phyloP scores from a whole-genome alignment of 495 filamentous ascomycete species.

The Aspergillus heteromorphus region DNA sequence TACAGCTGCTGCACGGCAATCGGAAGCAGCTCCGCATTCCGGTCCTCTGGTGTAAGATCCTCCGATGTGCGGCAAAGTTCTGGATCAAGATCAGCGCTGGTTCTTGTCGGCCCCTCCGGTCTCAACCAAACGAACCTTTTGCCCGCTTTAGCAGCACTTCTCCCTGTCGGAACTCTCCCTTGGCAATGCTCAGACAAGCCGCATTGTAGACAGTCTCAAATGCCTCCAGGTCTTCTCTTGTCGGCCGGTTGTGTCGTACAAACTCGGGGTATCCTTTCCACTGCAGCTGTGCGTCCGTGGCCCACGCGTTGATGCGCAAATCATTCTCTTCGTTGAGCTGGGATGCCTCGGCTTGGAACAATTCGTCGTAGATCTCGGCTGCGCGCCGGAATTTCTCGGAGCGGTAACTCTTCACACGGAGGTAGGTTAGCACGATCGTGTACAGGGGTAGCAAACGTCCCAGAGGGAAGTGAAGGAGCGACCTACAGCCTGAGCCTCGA shows the following conservation, averaged over 20 bases:
- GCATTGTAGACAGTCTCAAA: constrained; percentile 95
- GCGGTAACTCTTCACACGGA: constrained; percentile 60
- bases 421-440: constrained; percentile 4
- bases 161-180: constrained; percentile 68
- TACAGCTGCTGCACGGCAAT: constrained; percentile 86
- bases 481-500: constrained; percentile 80
- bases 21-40: constrained; percentile 73
- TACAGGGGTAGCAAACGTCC: not conserved
- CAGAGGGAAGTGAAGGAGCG: not conserved
- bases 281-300: constrained; percentile 78
- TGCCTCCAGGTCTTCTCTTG: constrained; percentile 73
- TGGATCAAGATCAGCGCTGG: constrained; percentile 22
- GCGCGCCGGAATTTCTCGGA: constrained; percentile 74
- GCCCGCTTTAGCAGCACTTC: constrained; percentile 78
- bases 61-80: constrained; percentile 81
- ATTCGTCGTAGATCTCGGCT: constrained; percentile 59
- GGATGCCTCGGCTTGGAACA: constrained; percentile 44
- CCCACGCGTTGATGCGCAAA: constrained; percentile 75
- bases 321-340: constrained; percentile 73
- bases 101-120: not conserved
- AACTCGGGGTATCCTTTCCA: constrained; percentile 63
- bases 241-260: constrained; percentile 51
- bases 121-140: constrained; percentile 44
- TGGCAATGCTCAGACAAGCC: constrained; percentile 78
- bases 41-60: constrained; percentile 78